Evolutionary conservation across 2,329 filamentous ascomycete species (phyloP), one percentile per base, ranked within the genome.

Genomic region (Nigrograna mackinnonii): DNA sequence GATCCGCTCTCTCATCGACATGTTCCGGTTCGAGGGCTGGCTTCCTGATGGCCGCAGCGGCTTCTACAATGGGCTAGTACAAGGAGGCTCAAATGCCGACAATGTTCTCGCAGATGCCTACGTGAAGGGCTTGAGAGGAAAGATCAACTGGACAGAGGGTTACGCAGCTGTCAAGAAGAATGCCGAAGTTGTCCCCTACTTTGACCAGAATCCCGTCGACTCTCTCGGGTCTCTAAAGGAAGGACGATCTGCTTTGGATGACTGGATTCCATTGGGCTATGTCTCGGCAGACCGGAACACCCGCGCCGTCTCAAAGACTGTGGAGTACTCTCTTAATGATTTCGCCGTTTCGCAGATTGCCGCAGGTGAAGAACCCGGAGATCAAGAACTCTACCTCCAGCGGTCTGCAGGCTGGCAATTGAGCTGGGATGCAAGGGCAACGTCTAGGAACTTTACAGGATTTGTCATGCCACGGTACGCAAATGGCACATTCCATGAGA

Each of bases 121-220:
- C 44, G 49, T 88, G 14, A 90, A 90, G 55, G 83, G 83, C 1
- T 68, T 89, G 3, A 68, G 67, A 6, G 63, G 64, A 2, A 78
- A 75, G 3, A 80, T 91, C n/a, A 80, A 87, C 60, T 91, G 87
- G 87, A 69, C 76, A 0, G 79, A 78, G 9, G 87, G 83, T 0
- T 90, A 88, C 48, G 79, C 82, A 37, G 87, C 87, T 0, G 80
- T 91, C 0, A 76, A 87, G 14, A 86, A 86, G 49, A 84, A 91
- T 47, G 85, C 86, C 2, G 85, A 89, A 53, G 76, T 82, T 2
- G 19, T 64, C 1, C 64, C 64, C 0, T 66, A 57, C 41, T 67
- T 60, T 22, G 64, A 68, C 22, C 46, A 64, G 21, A 68, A 67
- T 28, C 62, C 64, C 4, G 53, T 67, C 2, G 64, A 68, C 34